Evolutionary conservation across 2,329 filamentous ascomycete genomes (phyloP).

Genomic region (Exophiala spinifera): DNA sequence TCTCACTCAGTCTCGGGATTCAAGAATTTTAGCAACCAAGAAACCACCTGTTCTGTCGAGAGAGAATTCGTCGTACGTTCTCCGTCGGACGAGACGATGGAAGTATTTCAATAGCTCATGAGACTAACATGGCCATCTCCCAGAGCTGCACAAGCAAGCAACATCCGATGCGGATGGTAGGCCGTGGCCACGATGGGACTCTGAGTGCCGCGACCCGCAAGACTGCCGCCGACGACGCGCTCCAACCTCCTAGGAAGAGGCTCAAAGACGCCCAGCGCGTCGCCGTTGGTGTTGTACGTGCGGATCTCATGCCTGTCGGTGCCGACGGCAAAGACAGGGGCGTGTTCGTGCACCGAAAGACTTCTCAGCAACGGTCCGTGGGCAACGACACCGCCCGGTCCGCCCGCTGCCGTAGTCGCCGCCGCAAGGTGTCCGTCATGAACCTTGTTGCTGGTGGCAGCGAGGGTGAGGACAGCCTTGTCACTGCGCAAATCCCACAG

Average conservation of each 20-base stretch:
- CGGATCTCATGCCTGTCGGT: conserved; percentile 85
- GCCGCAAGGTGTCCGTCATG: background rate
- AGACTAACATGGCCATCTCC: conserved; percentile 83
- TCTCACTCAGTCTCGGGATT: too few species aligned
- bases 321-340: conserved; percentile 90
- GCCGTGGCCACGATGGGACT: conserved; percentile 83
- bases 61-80: too few species aligned
- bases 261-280: conserved; percentile 76
- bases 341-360: conserved; percentile 89
- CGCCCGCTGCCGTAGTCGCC: background rate
- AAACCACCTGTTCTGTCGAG: too few species aligned
- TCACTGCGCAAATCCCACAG: conserved; percentile 96
- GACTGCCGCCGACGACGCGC: conserved; percentile 22
- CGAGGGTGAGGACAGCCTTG: conserved; percentile 23
- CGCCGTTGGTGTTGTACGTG: conserved; percentile 84
- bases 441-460: conserved; percentile 7
- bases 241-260: conserved; percentile 23
- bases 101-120: conserved; percentile 20
- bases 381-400: too few species aligned
- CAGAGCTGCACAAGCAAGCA: conserved; percentile 80
- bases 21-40: too few species aligned
- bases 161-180: conserved; percentile 92
- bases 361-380: conserved; percentile 60
- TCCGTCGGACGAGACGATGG: too few species aligned
- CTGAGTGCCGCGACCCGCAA: conserved; percentile 55